Evolutionary conservation across 306 rosid species (phyloP), one percentile per base, ranked within the genome.

Genomic region (Calophaca sinica): DNA sequence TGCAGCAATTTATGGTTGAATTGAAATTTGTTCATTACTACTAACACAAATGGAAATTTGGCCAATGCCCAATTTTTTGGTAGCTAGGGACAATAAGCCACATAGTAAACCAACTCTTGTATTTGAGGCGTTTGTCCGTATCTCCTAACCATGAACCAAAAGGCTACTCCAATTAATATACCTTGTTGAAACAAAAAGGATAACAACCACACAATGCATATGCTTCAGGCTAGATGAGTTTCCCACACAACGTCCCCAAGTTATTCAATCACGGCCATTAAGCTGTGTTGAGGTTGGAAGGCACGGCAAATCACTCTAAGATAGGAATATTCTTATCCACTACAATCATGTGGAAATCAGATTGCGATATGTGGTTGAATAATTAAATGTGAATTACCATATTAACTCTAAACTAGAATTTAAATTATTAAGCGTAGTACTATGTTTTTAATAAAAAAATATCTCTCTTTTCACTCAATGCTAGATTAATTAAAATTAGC

Each of bases 31-130:
- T 75, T 83, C 1, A 35, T 70, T 59, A 63, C 48, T 55, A 59
- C 35, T 75, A 38, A 41, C 79, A 39, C 52, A 52, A 80, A 70
- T 75, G 71, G 79, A 58, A 80, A 42, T 55, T 20, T 7, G 38
- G 80, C 76, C 75, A 70, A 14, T 63, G 65, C 82, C 82, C 50
- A 80, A 68, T 70, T 70, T 65, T 61, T 50, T 8, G 79, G 72
- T 59, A 29, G 41, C 44, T 63, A 38, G 54, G 66, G 65, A 70
- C 72, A 74, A 62, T 35, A 54, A 8, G 35, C 77, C 80, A 69
- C 71, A 74, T 41, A 79, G 53, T 48, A 35, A 74, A 79, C 83
- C 71, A 55, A 53, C 78, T 74, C 70, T 44, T 54, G 33, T 61
- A 62, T 68, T 46, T 64, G 58, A 62, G 45, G 72, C 9, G 38